These are phyloP conservation scores for Dryadomyces quercus-mongolicae DNA, from an alignment of 2,329 filamentous ascomycete species.

Conservation along the genomic window DNA sequence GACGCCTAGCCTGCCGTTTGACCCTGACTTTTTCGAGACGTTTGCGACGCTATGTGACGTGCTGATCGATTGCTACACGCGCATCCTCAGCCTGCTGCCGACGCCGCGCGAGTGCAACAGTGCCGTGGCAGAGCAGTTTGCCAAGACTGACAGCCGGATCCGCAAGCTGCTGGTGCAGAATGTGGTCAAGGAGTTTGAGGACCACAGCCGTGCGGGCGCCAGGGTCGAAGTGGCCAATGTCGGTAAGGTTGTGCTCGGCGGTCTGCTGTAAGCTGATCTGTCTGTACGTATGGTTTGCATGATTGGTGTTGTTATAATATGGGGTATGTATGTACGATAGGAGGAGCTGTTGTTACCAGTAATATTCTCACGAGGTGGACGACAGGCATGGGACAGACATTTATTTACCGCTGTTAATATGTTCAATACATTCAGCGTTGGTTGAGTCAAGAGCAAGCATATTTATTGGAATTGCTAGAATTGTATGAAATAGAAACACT, in stretches of 20 bases:
- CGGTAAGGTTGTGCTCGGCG: slow-evolving; percentile 79
- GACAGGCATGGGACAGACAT: neutral
- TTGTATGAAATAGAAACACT: too few species aligned
- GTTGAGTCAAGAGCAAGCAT: too few species aligned
- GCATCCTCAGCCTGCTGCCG: slow-evolving; percentile 63
- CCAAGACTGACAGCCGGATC: slow-evolving; percentile 76
- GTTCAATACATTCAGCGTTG: too few species aligned
- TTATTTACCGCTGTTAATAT: too few species aligned
- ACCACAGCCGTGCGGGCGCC: slow-evolving; percentile 61
- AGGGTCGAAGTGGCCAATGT: slow-evolving; percentile 74
- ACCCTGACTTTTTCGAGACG: slow-evolving; percentile 93
- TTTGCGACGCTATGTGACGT: slow-evolving; percentile 94
- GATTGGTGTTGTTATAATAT: too few species aligned
- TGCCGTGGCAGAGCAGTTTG: slow-evolving; percentile 69
- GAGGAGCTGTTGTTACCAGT: too few species aligned
- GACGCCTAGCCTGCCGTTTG: slow-evolving; percentile 87
- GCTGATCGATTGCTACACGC: slow-evolving; percentile 81
- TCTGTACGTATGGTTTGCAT: too few species aligned
- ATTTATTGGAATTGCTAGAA: too few species aligned
- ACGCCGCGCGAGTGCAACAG: slow-evolving; percentile 60
- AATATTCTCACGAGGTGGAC: too few species aligned
- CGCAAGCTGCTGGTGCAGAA: slow-evolving; percentile 82
- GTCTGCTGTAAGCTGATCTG: slow-evolving; percentile 48
- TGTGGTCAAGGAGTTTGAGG: slow-evolving; percentile 87
- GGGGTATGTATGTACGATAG: too few species aligned